A percentile compares a stretch with the other conserved stretches of the same genome.
These are phyloP conservation scores for Septoria petroselini DNA, from an alignment of 2,329 filamentous ascomycete genomes.

Conservation along the genomic window DNA sequence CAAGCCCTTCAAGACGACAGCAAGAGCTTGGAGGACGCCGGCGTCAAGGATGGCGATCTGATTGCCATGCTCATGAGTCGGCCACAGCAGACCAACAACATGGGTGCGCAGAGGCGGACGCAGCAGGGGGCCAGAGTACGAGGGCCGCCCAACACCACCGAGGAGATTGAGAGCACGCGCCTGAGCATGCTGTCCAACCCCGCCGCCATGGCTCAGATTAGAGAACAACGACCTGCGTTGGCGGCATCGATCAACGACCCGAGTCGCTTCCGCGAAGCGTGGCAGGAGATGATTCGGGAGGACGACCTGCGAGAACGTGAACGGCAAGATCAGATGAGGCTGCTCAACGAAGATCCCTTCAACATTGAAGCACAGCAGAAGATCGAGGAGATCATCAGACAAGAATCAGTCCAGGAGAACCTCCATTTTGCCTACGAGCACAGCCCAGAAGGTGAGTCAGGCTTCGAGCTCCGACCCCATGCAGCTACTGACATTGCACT, in stretches of 20 bases:
- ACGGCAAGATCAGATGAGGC: constrained; percentile 76
- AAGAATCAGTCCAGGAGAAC: constrained; percentile 92
- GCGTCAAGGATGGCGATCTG: constrained; percentile 87
- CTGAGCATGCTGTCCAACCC: constrained; percentile 80
- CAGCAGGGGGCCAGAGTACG: constrained; percentile 29
- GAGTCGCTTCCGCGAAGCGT: constrained; percentile 70
- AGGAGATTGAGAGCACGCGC: constrained; percentile 74
- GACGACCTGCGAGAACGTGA: constrained; percentile 71
- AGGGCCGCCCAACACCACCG: constrained; percentile 19
- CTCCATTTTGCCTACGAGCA: constrained; percentile 95
- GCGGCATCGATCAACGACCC: constrained; percentile 73
- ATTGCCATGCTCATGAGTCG: constrained; percentile 72
- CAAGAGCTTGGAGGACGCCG: constrained; percentile 76
- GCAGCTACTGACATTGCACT: constrained; percentile 15
- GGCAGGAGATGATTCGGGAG: constrained; percentile 63
- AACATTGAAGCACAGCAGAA: constrained; percentile 85
- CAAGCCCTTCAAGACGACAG: constrained; percentile 71
- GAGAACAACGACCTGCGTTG: constrained; percentile 70
- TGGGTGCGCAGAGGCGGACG: constrained; percentile 40
- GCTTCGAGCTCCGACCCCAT: background rate
- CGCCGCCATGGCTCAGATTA: constrained; percentile 65
- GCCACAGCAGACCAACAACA: constrained; percentile 42
- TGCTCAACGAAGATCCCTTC: constrained; percentile 90
- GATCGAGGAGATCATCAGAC: constrained; percentile 96
- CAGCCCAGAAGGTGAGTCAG: constrained; percentile 80